These are phyloP conservation scores for Linum trigynum DNA, from an alignment of 345 rosid genomes.

Conservation along the genomic window DNA sequence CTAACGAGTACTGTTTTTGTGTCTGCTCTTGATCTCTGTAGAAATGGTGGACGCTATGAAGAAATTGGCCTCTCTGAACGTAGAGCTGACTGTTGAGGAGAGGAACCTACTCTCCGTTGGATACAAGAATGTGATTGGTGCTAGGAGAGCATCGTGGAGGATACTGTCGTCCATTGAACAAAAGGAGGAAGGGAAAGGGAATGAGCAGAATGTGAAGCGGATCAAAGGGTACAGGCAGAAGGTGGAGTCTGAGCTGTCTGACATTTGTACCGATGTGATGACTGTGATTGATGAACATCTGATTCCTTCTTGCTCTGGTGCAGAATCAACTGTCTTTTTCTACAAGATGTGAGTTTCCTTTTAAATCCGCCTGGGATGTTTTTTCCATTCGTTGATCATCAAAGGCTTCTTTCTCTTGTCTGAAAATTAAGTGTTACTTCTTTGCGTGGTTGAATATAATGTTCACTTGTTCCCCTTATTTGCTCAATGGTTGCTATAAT, in stretches of 20 bases:
- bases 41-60: constrained; percentile 69
- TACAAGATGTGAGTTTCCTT: constrained; percentile 32
- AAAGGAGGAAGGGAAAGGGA: constrained; percentile 53
- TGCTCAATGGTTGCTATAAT: not conserved
- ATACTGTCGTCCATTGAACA: constrained; percentile 58
- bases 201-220: constrained; percentile 36
- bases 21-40: not conserved
- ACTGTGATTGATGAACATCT: constrained; percentile 39
- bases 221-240: constrained; percentile 39
- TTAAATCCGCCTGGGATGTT: too few species aligned
- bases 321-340: constrained; percentile 42
- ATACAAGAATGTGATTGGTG: constrained; percentile 63
- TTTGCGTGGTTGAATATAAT: not conserved
- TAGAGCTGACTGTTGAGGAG: constrained; percentile 51
- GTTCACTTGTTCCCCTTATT: not conserved
- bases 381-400: too few species aligned
- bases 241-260: constrained; percentile 36
- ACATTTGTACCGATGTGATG: constrained; percentile 38
- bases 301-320: constrained; percentile 34
- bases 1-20: too few species aligned
- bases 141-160: constrained; percentile 60
- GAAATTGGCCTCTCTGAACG: constrained; percentile 45
- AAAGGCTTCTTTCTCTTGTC: too few species aligned
- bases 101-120: constrained; percentile 60
- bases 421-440: too few species aligned